phyloP scores from a whole-genome alignment of 106 monocot genomes.

The Gastrodia elata region DNA sequence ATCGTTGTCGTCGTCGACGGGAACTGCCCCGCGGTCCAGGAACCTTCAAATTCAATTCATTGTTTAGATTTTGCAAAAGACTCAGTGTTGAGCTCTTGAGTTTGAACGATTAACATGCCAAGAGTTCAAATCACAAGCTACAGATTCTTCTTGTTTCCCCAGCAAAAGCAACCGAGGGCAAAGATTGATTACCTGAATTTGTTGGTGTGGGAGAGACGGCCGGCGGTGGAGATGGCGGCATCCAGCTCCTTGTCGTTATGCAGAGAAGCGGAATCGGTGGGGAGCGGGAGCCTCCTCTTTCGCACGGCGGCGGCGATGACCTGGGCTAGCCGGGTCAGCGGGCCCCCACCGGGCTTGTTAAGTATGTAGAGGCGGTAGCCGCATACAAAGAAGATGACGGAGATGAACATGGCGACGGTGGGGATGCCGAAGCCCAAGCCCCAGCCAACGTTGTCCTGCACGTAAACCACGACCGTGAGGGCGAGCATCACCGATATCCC shows the following conservation, averaged over 20 bases:
- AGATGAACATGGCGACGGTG: constrained; percentile 42
- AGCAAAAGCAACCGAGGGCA: no score
- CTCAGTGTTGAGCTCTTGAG: no score
- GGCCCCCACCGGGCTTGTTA: constrained; percentile 42
- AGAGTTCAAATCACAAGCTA: no score
- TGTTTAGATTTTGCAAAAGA: background rate
- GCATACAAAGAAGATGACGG: constrained; percentile 26
- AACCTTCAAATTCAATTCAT: constrained; percentile 22
- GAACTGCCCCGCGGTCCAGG: constrained; percentile 46
- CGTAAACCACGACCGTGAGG: constrained; percentile 50
- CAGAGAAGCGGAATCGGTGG: constrained; percentile 16
- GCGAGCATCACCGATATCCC: constrained; percentile 39
- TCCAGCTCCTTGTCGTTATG: constrained; percentile 59
- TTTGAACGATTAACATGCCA: no score
- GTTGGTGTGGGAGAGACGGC: constrained; percentile 34
- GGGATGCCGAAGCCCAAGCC: constrained; percentile 56
- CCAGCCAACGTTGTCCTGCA: constrained; percentile 70
- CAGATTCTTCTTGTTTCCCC: no score
- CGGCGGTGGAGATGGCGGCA: constrained; percentile 36
- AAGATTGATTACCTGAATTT: constrained; percentile 23
- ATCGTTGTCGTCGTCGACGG: constrained; percentile 27
- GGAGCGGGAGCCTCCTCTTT: constrained; percentile 31
- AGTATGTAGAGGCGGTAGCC: constrained; percentile 43
- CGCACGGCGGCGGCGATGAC: constrained; percentile 38
- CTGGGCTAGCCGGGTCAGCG: constrained; percentile 29